Evolutionary conservation across 78 protist genomes (phyloP), one percentile per base, ranked within the genome.

Genomic region (Bodo saltans): DNA sequence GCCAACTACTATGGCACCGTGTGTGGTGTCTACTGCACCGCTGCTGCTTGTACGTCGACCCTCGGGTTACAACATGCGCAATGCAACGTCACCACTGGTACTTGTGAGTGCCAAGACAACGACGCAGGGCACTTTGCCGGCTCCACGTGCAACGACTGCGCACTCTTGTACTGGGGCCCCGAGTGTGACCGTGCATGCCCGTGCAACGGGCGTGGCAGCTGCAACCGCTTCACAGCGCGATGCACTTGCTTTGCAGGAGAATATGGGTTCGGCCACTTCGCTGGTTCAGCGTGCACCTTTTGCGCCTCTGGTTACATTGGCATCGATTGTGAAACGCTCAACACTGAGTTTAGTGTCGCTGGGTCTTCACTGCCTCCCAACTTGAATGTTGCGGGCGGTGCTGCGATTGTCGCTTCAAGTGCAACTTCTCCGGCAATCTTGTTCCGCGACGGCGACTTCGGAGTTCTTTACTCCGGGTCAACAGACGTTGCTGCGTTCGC

Each of bases 261-360:
- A 12, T 17, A 4, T 1, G n/a, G n/a, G n/a, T 26, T 32, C 8
- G 81, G 81, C 41, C 12, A 67, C 81, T 76, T 47, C 69, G 37
- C 34, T 1, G 67, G 42, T 2, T 67, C 53, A 23, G 70, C 1
- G 32, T 76, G 81, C 52, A 67, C 1, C 33, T 1, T 12, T 25
- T 76, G 81, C 25, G 25, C 12, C 25, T 28, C 42, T 27, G 60
- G 41, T 3, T 76, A 76, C 60, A 30, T 76, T 23, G 81, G 81
- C 27, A 23, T 76, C 25, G 28, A 67, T 12, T 76, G 81, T 27
- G 17, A 39, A 33, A 17, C n/a, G 60, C 8, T 23, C n/a, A 47
- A 47, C 60, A 47, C 17, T 17, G n/a, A 47, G 17, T 47, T 47
- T n/a, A n/a, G n/a, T n/a, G n/a, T n/a, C n/a, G n/a, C n/a, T n/a